Base-by-base conservation (phyloP, 345 rosid genomes). In the Noccaea bulbosa region DNA sequence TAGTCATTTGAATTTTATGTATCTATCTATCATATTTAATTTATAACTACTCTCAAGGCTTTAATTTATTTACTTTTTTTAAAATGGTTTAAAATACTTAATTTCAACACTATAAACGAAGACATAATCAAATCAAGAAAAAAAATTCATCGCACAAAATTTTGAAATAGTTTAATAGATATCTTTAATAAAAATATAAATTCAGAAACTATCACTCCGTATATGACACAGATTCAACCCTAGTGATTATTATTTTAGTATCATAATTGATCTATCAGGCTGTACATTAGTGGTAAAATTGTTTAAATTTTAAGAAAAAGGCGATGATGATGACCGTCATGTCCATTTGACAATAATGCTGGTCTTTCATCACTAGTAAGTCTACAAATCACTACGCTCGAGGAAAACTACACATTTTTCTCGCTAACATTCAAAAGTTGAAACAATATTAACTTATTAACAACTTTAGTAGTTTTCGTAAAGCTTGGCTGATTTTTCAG, bases 321-420 rank as follows among this genome's bases (percentile, higher is more conserved):
- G 37, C 24, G 39, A 32, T 54, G 6, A 55, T 56, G 34, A 62
- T 62, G 53, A 8, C 50, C 56, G 39, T 72, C n/a, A 34, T 73
- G 47, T 41, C 60, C 15, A n/a, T 51, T 57, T 58, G 72, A 5
- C 72, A 41, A 73, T 72, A 59, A 66, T 66, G 65, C 7, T 66
- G 54, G 33, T 58, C 40, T 74, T 59, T 34, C 39, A 74, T 65
- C 62, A 66, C 54, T 58, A 32, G 30, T 33, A 58, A 40, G 47
- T 61, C 73, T 74, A 51, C 44, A 52, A 2, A 67, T 35, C 63
- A 74, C 73, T 45, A 44, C 17, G 78, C 73, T 74, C 73, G 64
- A 74, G 78, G 64, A 4, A 50, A 50, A 40, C 5, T 41, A 44
- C 34, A 34, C 59, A 30, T 65, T 57, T 63, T 51, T 33, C 38